A percentile compares a stretch with the other conserved stretches of the same genome.
Conservation (phyloP, 495 filamentous ascomycete genomes). For the Hypoxylon fuscum region DNA sequence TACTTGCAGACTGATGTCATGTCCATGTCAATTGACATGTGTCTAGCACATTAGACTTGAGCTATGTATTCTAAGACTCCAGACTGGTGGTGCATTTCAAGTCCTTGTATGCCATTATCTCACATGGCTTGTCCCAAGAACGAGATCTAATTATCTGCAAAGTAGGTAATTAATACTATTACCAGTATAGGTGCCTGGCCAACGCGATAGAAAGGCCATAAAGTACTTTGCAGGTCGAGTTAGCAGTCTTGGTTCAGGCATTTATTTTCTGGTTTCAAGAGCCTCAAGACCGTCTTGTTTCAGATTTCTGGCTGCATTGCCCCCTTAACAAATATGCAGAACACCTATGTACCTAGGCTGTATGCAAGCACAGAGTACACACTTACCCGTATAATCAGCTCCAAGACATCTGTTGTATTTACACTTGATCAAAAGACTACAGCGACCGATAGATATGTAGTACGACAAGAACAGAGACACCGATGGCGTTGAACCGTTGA, state of each 20-base stretch:
- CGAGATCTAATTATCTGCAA: neutral
- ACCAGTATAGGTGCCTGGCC: neutral
- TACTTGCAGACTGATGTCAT: no score
- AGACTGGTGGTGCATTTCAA: no score
- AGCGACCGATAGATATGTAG: no score
- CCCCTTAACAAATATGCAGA: neutral
- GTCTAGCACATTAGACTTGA: no score
- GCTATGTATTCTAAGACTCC: no score
- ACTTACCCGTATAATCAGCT: neutral
- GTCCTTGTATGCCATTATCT: no score
- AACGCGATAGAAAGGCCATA: neutral
- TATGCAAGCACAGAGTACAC: neutral
- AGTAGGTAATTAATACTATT: no score
- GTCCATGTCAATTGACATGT: no score
- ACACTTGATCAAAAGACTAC: neutral
- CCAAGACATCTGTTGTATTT: neutral
- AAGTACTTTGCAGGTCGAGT: neutral
- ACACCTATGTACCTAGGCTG: no score
- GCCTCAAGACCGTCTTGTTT: constrained; percentile 11
- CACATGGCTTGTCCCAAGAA: no score
- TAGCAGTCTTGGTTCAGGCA: neutral
- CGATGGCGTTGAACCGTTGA: constrained; percentile 3
- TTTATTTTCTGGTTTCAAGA: constrained; percentile 11
- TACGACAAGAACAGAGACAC: neutral
- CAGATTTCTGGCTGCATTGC: constrained; percentile 14